phyloP scores from a whole-genome alignment of 495 filamentous ascomycete species.

The Bacidia gigantensis region DNA sequence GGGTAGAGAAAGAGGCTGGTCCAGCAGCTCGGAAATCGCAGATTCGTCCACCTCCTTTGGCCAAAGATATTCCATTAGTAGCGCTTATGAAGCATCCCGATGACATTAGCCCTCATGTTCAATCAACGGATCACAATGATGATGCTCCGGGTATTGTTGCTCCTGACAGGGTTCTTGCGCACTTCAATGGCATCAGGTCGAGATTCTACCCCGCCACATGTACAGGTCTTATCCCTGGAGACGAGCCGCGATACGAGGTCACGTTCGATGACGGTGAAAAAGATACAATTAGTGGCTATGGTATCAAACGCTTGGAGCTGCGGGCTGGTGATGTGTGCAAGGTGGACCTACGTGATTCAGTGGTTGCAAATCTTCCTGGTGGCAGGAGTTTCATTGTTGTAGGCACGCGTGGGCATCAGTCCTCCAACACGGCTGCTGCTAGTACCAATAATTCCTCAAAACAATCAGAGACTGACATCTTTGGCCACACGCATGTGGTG shows the following conservation, averaged over 20 bases:
- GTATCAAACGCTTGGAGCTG: conserved; percentile 33
- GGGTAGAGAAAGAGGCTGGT: too few species aligned
- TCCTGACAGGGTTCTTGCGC: conserved; percentile 36
- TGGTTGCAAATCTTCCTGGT: conserved; percentile 2
- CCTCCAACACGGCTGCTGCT: background rate
- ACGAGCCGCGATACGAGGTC: conserved; percentile 30
- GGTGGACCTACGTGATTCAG: conserved; percentile 33
- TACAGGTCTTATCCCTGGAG: conserved; percentile 28
- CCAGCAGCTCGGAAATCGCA: too few species aligned
- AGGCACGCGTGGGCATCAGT: background rate
- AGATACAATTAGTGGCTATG: conserved; percentile 22
- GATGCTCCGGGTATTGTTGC: conserved; percentile 24
- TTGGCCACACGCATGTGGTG: conserved; percentile 31
- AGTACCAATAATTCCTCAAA: conserved; percentile 19
- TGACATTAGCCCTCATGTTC: too few species aligned
- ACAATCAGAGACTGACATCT: conserved; percentile 33
- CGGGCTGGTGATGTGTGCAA: conserved; percentile 37
- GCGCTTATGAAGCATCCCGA: too few species aligned
- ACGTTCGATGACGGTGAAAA: conserved; percentile 36
- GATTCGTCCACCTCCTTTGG: too few species aligned
- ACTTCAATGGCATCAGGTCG: conserved; percentile 35
- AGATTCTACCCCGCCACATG: conserved; percentile 40
- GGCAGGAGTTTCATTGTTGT: background rate
- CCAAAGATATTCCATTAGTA: too few species aligned
- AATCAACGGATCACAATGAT: background rate